These are phyloP conservation scores for Mycena epipterygia DNA, from an alignment of 768 basidiomycete genomes.

Conservation along the genomic window DNA sequence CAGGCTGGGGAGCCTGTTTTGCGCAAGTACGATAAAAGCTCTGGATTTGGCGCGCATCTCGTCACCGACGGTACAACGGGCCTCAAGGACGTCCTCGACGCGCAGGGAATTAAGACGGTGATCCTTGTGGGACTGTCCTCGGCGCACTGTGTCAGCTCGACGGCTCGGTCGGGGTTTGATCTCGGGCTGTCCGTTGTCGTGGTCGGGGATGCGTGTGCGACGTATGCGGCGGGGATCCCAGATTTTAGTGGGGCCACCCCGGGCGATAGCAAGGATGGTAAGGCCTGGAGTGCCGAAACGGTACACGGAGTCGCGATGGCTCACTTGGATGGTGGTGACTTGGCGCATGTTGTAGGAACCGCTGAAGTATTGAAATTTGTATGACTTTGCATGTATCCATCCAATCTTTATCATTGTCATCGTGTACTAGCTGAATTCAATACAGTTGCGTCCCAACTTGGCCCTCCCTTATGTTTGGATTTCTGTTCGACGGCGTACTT, in stretches of 20 bases:
- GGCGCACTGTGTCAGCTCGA: constrained; percentile 32
- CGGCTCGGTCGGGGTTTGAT: constrained; percentile 23
- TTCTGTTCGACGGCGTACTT: too few species aligned
- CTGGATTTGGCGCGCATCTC: constrained; percentile 23
- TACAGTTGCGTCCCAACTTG: too few species aligned
- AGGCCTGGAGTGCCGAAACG: constrained; percentile 25
- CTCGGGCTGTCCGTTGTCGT: constrained; percentile 20
- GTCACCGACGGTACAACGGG: constrained; percentile 3
- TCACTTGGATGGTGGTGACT: constrained; percentile 25
- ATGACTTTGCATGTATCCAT: background rate
- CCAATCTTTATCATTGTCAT: too few species aligned
- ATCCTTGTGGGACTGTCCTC: constrained; percentile 29
- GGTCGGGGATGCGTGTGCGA: constrained; percentile 29
- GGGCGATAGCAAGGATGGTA: constrained; percentile 22
- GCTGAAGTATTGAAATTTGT: constrained; percentile 17
- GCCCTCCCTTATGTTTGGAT: too few species aligned
- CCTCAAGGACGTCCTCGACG: constrained; percentile 25
- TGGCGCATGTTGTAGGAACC: constrained; percentile 24
- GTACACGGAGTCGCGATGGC: constrained; percentile 28
- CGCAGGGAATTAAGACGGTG: constrained; percentile 20
- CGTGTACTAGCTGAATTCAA: too few species aligned
- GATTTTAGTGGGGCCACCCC: background rate
- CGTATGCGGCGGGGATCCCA: constrained; percentile 5
- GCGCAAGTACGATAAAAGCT: constrained; percentile 30
- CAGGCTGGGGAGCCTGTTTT: constrained; percentile 16